Percentiles rank a stretch among this genome's conserved stretches.
Evolutionary conservation across 345 rosid species (phyloP).

Genomic region (Carallia brachiata): DNA sequence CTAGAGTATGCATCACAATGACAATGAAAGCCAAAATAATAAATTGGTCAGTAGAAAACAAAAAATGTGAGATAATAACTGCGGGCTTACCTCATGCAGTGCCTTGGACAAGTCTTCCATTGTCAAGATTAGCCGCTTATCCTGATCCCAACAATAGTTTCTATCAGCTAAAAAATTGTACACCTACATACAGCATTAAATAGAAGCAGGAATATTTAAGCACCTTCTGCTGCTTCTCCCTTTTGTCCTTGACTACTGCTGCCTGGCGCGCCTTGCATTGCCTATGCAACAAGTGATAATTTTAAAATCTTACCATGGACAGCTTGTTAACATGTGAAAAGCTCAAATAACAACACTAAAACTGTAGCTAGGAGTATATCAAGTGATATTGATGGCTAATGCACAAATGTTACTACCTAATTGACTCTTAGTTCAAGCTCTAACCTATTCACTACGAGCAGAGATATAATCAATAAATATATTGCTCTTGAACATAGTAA

Average conservation of each 20-base stretch:
- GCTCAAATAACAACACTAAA: neutral
- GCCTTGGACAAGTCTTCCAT: conserved; percentile 97
- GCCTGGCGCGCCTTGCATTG: conserved; percentile 93
- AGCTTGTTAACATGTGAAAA: neutral
- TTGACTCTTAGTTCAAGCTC: neutral
- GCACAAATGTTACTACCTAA: too few relatives aligned
- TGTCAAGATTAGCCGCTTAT: conserved; percentile 77
- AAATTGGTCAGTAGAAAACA: neutral
- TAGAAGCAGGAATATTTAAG: neutral
- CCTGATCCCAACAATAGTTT: conserved; percentile 47
- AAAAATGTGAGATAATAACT: neutral
- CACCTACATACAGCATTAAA: neutral
- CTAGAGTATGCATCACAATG: neutral
- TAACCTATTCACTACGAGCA: neutral
- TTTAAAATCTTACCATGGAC: neutral
- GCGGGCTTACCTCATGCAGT: conserved; percentile 59
- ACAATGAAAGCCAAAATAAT: neutral
- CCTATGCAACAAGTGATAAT: conserved; percentile 32
- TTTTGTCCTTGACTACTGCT: conserved; percentile 83
- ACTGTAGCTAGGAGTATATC: neutral
- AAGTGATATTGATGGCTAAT: too few relatives aligned
- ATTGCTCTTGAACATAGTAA: neutral
- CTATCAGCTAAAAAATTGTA: conserved; percentile 3
- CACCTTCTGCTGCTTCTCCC: conserved; percentile 93
- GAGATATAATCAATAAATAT: neutral